These are phyloP conservation scores for Penicillium concentricum DNA, from an alignment of 2,329 filamentous ascomycete species.

Conservation along the genomic window DNA sequence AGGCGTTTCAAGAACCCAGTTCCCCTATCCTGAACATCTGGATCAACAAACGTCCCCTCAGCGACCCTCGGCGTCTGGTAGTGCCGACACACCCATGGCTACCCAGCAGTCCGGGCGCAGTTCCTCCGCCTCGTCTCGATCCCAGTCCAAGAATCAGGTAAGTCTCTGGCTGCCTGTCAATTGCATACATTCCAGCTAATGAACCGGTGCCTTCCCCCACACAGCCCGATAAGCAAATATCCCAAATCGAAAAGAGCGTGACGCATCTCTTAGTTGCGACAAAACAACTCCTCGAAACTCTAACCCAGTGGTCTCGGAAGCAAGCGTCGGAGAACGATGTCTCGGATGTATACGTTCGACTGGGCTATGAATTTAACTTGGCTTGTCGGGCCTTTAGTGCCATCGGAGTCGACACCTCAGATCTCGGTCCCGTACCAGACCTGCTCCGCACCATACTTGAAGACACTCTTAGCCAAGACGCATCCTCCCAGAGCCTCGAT, in stretches of 20 bases:
- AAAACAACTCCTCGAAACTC: conserved; percentile 93
- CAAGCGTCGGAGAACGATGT: conserved; percentile 91
- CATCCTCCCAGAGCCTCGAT: conserved; percentile 88
- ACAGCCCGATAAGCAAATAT: conserved; percentile 73
- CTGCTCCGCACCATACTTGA: conserved; percentile 86
- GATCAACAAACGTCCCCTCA: conserved; percentile 36
- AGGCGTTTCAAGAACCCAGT: not conserved
- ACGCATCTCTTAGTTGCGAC: conserved; percentile 96
- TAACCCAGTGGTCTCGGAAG: conserved; percentile 95
- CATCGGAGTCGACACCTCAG: conserved; percentile 92
- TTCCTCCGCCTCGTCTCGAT: conserved; percentile 65
- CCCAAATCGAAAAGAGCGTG: conserved; percentile 98
- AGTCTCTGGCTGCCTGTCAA: conserved; percentile 37
- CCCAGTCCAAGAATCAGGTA: conserved; percentile 58
- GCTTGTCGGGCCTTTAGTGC: conserved; percentile 94
- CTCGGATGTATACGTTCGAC: conserved; percentile 93
- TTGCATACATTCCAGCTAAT: conserved; percentile 4
- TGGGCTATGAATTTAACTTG: conserved; percentile 99
- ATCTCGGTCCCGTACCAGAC: conserved; percentile 94
- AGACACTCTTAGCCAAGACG: conserved; percentile 93
- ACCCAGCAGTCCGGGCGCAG: conserved; percentile 61
- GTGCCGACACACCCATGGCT: conserved; percentile 49
- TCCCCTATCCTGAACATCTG: conserved; percentile 2
- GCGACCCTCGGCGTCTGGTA: conserved; percentile 42
- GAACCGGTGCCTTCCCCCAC: conserved; percentile 3